Evolutionary conservation across 768 basidiomycete genomes (phyloP).

Genomic region (Auriculariales sp.): DNA sequence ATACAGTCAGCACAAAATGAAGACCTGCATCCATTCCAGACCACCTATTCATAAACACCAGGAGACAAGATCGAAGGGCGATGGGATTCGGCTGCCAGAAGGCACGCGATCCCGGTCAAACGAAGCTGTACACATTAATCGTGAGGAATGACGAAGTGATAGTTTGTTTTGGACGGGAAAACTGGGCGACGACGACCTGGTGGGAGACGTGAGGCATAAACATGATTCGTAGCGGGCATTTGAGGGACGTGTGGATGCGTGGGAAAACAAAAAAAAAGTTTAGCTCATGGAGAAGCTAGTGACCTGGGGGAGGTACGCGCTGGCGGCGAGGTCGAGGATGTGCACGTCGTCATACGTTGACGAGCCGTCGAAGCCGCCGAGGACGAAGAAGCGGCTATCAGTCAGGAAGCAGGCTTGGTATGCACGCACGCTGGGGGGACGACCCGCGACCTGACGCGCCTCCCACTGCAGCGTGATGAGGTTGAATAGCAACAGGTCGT

Average conservation of each 20-base stretch:
- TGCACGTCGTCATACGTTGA: constrained; percentile 70
- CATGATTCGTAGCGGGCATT: no score
- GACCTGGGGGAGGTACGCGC: constrained; percentile 82
- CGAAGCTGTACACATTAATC: no score
- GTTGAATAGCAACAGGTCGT: constrained; percentile 71
- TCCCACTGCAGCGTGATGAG: constrained; percentile 82
- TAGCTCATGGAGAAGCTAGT: constrained; percentile 46
- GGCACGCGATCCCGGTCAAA: no score
- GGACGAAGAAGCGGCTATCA: constrained; percentile 72
- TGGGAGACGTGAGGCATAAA: no score
- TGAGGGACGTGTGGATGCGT: background rate
- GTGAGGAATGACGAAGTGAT: no score
- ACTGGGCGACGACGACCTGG: no score
- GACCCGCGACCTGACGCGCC: constrained; percentile 48
- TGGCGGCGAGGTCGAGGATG: constrained; percentile 72
- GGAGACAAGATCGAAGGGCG: no score
- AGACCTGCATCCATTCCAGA: no score
- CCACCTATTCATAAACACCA: no score
- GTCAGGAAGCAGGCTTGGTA: constrained; percentile 75
- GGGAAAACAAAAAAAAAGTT: background rate
- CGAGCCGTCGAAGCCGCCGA: constrained; percentile 57
- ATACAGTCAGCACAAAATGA: no score
- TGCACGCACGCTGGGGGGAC: constrained; percentile 57
- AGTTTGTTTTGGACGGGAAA: no score
- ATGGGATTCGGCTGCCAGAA: no score